Percentiles rank a stretch among this genome's conserved stretches.
Conservation (phyloP, 306 rosid species). For the Ormosia emarginata region DNA sequence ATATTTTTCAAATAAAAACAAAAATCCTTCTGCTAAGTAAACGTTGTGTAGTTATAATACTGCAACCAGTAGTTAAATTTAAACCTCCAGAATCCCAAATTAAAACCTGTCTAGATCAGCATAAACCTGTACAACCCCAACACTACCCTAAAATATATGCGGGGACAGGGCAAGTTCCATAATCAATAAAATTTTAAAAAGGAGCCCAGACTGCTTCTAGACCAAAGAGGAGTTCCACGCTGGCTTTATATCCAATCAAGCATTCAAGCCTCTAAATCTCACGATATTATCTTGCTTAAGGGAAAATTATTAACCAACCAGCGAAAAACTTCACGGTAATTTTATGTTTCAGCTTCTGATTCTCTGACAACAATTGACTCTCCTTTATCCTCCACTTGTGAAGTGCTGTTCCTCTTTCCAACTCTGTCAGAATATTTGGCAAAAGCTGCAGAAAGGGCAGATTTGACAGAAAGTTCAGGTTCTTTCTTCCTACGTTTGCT, state of each 20-base stretch:
- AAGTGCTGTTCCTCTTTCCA: conserved; percentile 39
- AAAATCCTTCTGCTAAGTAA: not conserved
- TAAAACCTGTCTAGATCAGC: not conserved
- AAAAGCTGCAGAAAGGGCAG: conserved; percentile 86
- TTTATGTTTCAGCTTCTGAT: conserved; percentile 28
- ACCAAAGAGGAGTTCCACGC: not conserved
- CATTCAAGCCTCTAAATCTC: conserved; percentile 17
- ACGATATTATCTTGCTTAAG: not conserved
- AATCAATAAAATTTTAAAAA: not conserved
- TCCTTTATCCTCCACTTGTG: conserved; percentile 42
- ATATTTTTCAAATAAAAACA: too few relatives aligned
- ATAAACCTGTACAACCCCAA: not conserved
- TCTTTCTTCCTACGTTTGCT: conserved; percentile 52
- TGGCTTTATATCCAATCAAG: not conserved
- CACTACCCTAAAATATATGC: not conserved
- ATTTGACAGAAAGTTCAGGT: conserved; percentile 58
- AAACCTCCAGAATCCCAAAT: not conserved
- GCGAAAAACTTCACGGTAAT: not conserved
- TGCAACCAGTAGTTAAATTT: not conserved
- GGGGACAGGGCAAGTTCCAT: not conserved
- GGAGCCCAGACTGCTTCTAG: not conserved
- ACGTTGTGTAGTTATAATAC: not conserved
- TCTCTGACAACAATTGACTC: conserved; percentile 29
- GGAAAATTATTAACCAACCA: not conserved
- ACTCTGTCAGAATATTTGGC: conserved; percentile 61